phyloP scores from a whole-genome alignment of 2,329 filamentous ascomycete genomes.

The Ceratocystis cacaofunesta region DNA sequence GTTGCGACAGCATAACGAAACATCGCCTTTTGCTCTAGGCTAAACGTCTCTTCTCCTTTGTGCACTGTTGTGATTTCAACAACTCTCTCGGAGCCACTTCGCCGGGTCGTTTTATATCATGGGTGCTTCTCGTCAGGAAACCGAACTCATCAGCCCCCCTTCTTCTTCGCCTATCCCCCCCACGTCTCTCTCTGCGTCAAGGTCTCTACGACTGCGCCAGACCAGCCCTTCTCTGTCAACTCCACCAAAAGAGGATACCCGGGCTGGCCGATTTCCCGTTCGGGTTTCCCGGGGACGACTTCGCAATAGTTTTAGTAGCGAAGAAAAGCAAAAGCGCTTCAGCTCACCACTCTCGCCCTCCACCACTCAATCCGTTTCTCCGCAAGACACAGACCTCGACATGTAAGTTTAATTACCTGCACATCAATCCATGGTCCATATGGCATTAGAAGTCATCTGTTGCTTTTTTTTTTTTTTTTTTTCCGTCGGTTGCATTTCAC shows the following conservation, averaged over 20 bases:
- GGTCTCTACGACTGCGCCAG: neutral
- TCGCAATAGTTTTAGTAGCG: neutral
- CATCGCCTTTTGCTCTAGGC: no score
- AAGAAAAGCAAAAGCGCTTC: constrained; percentile 8
- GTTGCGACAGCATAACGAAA: neutral
- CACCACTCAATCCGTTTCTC: neutral
- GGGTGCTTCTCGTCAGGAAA: constrained; percentile 2
- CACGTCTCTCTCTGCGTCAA: neutral
- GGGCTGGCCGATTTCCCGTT: constrained; percentile 13
- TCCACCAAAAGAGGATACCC: constrained; percentile 9
- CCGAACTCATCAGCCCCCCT: constrained; percentile 1
- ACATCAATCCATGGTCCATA: neutral
- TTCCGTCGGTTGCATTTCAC: neutral
- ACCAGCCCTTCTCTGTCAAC: neutral
- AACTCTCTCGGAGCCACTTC: neutral
- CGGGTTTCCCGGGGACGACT: constrained; percentile 12
- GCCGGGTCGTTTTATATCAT: neutral
- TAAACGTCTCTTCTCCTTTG: neutral
- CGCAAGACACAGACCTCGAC: constrained; percentile 7
- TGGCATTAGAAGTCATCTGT: no score
- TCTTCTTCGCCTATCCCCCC: constrained; percentile 4
- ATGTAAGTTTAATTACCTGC: constrained; percentile 13
- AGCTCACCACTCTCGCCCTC: constrained; percentile 2
- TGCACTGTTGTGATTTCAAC: neutral
- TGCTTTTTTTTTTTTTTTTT: neutral